Evolutionary conservation across 192 early-diverging fungal species (phyloP).

Genomic region (Kickxella alabastrina): DNA sequence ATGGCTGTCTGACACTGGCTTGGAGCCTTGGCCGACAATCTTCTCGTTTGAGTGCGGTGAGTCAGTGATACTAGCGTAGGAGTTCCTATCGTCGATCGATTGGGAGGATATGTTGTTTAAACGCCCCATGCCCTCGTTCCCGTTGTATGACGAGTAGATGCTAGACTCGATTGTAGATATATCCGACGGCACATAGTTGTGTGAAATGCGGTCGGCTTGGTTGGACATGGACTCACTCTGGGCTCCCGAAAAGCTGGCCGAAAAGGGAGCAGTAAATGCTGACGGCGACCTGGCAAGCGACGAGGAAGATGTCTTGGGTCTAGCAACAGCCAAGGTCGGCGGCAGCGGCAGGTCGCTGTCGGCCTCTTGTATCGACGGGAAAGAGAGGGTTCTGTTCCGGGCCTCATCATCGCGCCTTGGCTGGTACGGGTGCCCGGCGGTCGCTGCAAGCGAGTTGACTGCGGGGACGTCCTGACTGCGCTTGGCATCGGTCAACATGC

Average conservation of each 20-base stretch:
- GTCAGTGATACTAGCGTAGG: conserved; percentile 29
- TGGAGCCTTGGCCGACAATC: background rate
- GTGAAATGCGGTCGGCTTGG: conserved; percentile 24
- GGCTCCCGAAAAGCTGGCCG: conserved; percentile 42
- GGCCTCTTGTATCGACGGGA: conserved; percentile 9
- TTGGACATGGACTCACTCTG: conserved; percentile 16
- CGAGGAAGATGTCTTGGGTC: background rate
- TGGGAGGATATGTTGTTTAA: conserved; percentile 23
- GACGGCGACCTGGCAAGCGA: conserved; percentile 26
- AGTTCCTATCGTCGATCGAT: conserved; percentile 34
- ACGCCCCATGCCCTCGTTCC: conserved; percentile 11
- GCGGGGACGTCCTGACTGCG: conserved; percentile 4
- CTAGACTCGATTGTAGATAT: conserved; percentile 52
- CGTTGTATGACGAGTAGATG: conserved; percentile 41
- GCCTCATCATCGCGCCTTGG: conserved; percentile 2
- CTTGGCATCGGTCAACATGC: no score
- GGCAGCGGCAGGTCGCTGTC: conserved; percentile 1
- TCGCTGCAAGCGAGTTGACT: background rate
- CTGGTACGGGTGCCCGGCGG: conserved; percentile 1
- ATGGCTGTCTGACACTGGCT: no score
- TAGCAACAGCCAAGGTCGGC: background rate
- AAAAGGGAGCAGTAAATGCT: conserved; percentile 34
- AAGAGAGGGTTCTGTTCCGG: conserved; percentile 14
- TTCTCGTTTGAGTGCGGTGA: background rate
- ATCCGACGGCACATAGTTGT: conserved; percentile 42